Evolutionary conservation across 371 early-diverging fungal species (phyloP), one percentile per base, ranked within the genome.

Genomic region (Rhizomucor pusillus): DNA sequence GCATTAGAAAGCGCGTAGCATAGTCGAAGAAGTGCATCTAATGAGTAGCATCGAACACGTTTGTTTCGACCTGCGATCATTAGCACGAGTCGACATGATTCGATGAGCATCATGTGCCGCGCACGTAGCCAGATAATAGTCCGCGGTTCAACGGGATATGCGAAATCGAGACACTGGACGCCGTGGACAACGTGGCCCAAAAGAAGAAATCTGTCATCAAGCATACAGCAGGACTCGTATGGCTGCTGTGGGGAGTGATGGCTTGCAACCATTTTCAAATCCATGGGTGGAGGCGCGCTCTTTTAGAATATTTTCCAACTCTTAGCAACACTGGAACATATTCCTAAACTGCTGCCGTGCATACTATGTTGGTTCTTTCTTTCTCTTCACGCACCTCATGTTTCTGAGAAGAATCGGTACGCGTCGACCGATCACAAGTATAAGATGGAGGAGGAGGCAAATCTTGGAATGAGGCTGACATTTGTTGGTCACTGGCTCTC

Each of bases 41-140:
- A 60, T 1, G 71, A 73, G 43, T 77, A 77, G 37, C 77, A 77
- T 11, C 77, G 63, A 5, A 77, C 66, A 48, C 71, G 68, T 16
- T 67, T 66, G 47, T 63, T 59, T n/a, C 73, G 53, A 1, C 67
- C 70, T 10, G 67, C 59, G 16, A 73, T 24, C 41, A 73, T 66
- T 46, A 77, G 41, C 0, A 77, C 50, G 9, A 66, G 25, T 1
- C 72, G 60, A 44, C 72, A 67, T n/a, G 63, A 52, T 18, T 59
- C 61, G 19, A 73, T 54, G 20, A 62, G 50, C 0, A 52, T 39
- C 54, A 77, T 66, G 20, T 71, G 59, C 29, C 72, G 50, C 1
- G 60, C 69, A 29, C 66, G 58, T 11, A 60, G 54, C 66, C 69
- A 65, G 0, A 73, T 57, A 12, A 73, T 66, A 0, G 65, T 67